Evolutionary conservation across 352 stramenopile species (phyloP).

Genomic region (Phytophthora megakarya): DNA sequence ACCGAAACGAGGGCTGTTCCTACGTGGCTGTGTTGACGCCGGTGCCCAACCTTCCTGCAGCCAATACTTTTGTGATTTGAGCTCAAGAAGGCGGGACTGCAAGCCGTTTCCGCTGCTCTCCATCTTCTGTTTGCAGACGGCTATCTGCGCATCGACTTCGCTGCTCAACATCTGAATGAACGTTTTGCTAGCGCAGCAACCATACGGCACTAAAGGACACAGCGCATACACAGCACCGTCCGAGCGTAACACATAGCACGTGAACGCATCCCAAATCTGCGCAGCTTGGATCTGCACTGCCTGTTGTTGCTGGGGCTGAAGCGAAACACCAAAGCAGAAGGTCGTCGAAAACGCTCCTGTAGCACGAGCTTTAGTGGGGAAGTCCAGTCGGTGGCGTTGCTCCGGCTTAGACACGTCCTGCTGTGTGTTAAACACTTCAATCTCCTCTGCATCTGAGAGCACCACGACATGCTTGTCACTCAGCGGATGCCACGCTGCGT

Average conservation of each 20-base stretch:
- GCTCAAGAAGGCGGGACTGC: conserved; percentile 49
- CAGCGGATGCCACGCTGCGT: conserved; percentile 74
- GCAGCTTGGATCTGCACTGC: conserved; percentile 23
- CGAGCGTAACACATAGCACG: conserved; percentile 73
- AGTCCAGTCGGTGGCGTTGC: conserved; percentile 68
- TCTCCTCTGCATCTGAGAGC: conserved; percentile 75
- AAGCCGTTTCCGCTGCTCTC: conserved; percentile 25
- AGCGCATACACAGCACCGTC: conserved; percentile 74
- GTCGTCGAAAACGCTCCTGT: conserved; percentile 43
- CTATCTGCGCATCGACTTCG: conserved; percentile 68
- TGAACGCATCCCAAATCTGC: conserved; percentile 74
- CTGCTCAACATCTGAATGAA: conserved; percentile 57
- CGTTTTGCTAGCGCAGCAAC: conserved; percentile 46
- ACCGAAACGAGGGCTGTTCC: conserved; percentile 19
- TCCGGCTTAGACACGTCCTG: conserved; percentile 74
- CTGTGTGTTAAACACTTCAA: conserved; percentile 70
- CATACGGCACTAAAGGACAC: conserved; percentile 72
- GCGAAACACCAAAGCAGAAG: conserved; percentile 66
- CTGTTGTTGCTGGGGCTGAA: conserved; percentile 29
- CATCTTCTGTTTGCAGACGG: conserved; percentile 55
- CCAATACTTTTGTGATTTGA: conserved; percentile 89
- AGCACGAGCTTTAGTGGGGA: conserved; percentile 39
- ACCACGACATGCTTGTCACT: conserved; percentile 76
- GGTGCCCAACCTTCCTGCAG: conserved; percentile 67
- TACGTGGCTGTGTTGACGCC: conserved; percentile 7